Base-by-base conservation (phyloP, 2,329 filamentous ascomycete species). In the Colletotrichum phormii region DNA sequence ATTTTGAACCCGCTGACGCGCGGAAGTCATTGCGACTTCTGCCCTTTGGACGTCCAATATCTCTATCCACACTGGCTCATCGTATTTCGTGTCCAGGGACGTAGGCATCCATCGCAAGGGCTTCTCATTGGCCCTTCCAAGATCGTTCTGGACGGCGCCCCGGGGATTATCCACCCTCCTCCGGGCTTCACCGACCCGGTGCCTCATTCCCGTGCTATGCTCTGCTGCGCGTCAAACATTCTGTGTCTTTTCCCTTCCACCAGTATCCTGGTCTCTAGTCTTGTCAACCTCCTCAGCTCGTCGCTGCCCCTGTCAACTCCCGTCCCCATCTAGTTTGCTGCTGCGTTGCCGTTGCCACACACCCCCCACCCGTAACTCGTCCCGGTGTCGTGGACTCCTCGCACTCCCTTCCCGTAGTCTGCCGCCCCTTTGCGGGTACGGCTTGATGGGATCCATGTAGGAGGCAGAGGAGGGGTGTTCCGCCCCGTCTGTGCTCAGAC, bases 81-180 rank as follows among this genome's bases (percentile, higher is more conserved):
- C 65, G 73, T 73, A 74, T 73, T 61, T 74, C 73, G 73, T 60
- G 53, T 73, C 37, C 59, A 15, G 58, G 24, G 42, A 62, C 60
- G 57, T 42, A 37, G 46, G 51, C 37, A 24, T 12, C 46, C 57
- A 42, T 53, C 65, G 65, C 64, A 65, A 71, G 57, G 22, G 26
- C n/a, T 55, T 46, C 66, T 12, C 5, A 53, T 18, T 55, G 65
- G 51, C 33, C 33, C n/a, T 62, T 49, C 59, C 46, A 57, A 62
- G n/a, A n/a, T 60, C 66, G 33, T 8, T 8, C 42, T 49, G 5
- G 29, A 31, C 37, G 58, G 57, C 37, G 54, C 46, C 42, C 42
- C 33, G 42, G 49, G 49, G n/a, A 12, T n/a, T 29, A 51, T 46
- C 24, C 54, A 59, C 54, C 61, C 66, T 64, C 35, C n/a, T 58